Conservation (phyloP, 257 asterid genomes). For the Solanum lycopersicoides region DNA sequence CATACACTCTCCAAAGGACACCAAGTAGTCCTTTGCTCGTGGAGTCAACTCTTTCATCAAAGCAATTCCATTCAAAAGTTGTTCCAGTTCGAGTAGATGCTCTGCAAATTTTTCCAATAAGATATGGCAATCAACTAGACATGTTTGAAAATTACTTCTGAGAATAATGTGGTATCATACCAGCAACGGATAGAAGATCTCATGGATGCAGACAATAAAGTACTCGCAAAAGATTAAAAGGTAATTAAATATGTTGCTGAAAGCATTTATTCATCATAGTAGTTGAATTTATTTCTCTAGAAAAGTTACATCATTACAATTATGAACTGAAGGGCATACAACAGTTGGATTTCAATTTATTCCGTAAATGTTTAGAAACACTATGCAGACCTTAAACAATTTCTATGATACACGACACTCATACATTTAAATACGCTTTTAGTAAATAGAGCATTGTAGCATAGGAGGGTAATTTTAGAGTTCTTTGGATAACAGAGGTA, state of each 20-base stretch:
- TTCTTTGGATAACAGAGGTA: background rate
- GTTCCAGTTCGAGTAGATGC: slow-evolving; percentile 58
- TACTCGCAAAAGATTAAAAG: background rate
- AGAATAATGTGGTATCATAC: background rate
- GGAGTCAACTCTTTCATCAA: slow-evolving; percentile 75
- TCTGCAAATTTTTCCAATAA: slow-evolving; percentile 17
- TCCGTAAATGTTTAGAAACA: background rate
- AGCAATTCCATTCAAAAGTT: slow-evolving; percentile 69
- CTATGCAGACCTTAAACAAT: background rate
- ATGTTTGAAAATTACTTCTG: background rate
- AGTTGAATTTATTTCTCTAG: background rate
- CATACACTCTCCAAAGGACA: slow-evolving; percentile 94
- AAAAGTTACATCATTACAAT: background rate
- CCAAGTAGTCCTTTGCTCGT: slow-evolving; percentile 71
- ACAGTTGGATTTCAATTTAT: background rate
- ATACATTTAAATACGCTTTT: background rate
- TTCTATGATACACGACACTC: background rate
- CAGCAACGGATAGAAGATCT: background rate
- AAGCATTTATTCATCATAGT: background rate
- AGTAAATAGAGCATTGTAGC: background rate
- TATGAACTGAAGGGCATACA: background rate
- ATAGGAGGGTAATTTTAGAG: background rate
- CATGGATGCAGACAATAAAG: background rate
- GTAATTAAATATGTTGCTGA: background rate
- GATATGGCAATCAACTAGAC: background rate